A percentile compares a stretch with the other conserved stretches of the same genome.
phyloP scores from a whole-genome alignment of 2,329 filamentous ascomycete species.

The Trichoderma aggressivum region DNA sequence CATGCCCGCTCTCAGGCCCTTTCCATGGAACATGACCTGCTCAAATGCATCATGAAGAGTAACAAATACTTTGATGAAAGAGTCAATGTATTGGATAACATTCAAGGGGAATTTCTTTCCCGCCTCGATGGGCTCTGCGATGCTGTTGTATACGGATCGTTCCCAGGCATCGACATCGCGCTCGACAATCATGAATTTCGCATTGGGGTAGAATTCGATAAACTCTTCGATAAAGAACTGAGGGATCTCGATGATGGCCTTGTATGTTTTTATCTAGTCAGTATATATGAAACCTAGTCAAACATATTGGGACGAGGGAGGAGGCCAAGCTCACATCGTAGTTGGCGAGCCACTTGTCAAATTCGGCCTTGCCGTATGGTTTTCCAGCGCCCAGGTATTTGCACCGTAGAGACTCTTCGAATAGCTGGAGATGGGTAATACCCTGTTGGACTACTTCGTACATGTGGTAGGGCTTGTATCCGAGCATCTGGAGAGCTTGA shows the following conservation, averaged over 20 bases:
- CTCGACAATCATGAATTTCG: slow-evolving; percentile 37
- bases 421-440: slow-evolving; percentile 25
- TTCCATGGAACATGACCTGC: slow-evolving; percentile 11
- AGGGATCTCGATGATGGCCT: slow-evolving; percentile 22
- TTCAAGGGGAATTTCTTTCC: slow-evolving; percentile 27
- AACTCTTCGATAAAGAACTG: slow-evolving; percentile 30
- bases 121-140: slow-evolving; percentile 13
- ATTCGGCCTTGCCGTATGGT: slow-evolving; percentile 35
- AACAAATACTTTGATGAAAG: slow-evolving; percentile 9
- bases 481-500: slow-evolving; percentile 32
- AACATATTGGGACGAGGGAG: not conserved
- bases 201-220: slow-evolving; percentile 28
- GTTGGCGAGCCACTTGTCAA: slow-evolving; percentile 40
- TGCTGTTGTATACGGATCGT: slow-evolving; percentile 27
- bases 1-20: slow-evolving; percentile 3
- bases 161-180: slow-evolving; percentile 35
- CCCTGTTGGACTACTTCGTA: slow-evolving; percentile 29
- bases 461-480: slow-evolving; percentile 38
- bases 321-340: slow-evolving; percentile 32
- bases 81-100: slow-evolving; percentile 27
- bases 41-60: slow-evolving; percentile 10
- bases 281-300: not conserved
- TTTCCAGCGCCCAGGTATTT: slow-evolving; percentile 29
- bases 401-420: slow-evolving; percentile 31
- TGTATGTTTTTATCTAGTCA: not conserved